Base-by-base conservation (phyloP, 169 alveolate species). In the Plasmodium coatneyi region DNA sequence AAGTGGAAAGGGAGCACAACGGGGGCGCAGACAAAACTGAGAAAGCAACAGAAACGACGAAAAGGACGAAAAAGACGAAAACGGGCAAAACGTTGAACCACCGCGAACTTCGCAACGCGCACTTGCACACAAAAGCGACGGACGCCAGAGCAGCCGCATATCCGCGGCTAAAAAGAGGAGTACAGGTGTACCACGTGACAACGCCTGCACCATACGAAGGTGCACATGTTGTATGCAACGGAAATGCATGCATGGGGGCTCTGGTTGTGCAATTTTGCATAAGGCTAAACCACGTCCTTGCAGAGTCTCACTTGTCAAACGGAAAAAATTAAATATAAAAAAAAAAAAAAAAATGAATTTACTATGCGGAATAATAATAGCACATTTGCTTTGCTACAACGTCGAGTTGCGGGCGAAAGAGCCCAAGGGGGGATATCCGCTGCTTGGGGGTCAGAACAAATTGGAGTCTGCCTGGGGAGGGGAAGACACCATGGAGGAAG, bases 261-360 rank as follows among this genome's bases (percentile, higher is more conserved):
- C n/a, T 22, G 76, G n/a, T 9, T 66, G n/a, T 2, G 36, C 36
- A 66, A 66, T 7, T 66, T 66, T 28, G 36, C 36, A 66, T 66
- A 66, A 19, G 39, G 76, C 30, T 19, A 66, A 66, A 25, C 36
- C 34, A 66, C 36, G 76, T 22, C n/a, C 36, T 66, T 19, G 5
- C n/a, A 22, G 41, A 66, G 76, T 66, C 36, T 25, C 76, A 19
- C 76, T 66, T 66, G 14, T 22, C 36, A 66, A n/a, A 76, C 32
- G 32, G 66, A 52, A 80, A 25, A 80, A 36, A 16, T 43, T 43
- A 80, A 80, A 80, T 4, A 80, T 43, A 30, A 80, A 19, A 43
- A 19, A 84, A 84, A 16, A 19, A 30, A 84, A 52, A 19, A 84
- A 84, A 84, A 84, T 84, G 93, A 84, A 84, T 16, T 30, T 74